Evolutionary conservation across 2,329 filamentous ascomycete species (phyloP).

Genomic region (Leptographium lundbergii): DNA sequence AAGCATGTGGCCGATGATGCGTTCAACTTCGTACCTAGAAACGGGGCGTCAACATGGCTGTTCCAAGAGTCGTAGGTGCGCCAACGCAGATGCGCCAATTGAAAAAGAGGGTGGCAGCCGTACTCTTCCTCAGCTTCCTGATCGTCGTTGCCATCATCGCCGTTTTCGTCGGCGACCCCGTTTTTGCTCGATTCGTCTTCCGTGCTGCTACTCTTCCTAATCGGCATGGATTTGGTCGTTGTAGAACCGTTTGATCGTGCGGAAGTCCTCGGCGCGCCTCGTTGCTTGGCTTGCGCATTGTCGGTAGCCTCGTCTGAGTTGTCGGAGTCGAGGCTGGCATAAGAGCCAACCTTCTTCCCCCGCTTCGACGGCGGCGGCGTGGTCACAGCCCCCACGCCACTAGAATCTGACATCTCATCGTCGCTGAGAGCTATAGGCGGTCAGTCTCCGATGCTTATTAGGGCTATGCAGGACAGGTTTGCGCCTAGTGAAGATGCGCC

Average conservation of each 20-base stretch:
- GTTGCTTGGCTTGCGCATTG: conserved; percentile 12
- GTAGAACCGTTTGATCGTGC: neutral
- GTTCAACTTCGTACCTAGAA: conserved; percentile 58
- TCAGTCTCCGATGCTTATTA: neutral
- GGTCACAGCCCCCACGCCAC: conserved; percentile 15
- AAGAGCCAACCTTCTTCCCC: conserved; percentile 22
- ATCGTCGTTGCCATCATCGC: conserved; percentile 14
- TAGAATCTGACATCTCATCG: conserved; percentile 25
- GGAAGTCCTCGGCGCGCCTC: conserved; percentile 3
- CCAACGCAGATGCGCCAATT: neutral
- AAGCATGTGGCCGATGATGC: conserved; percentile 54
- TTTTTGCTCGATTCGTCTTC: neutral
- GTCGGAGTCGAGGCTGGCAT: conserved; percentile 11
- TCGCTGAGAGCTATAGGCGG: conserved; percentile 25
- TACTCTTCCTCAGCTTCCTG: conserved; percentile 30
- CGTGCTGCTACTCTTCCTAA: neutral
- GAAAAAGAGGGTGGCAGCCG: conserved; percentile 6
- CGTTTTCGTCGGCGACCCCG: conserved; percentile 3
- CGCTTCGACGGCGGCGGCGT: conserved; percentile 12
- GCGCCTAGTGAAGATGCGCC: neutral
- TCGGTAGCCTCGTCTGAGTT: conserved; percentile 16
- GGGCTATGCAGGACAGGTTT: neutral
- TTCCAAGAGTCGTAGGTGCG: neutral
- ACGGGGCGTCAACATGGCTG: conserved; percentile 11
- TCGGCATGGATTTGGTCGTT: conserved; percentile 7